phyloP scores from a whole-genome alignment of 345 rosid species.

The Tarenaya hassleriana region DNA sequence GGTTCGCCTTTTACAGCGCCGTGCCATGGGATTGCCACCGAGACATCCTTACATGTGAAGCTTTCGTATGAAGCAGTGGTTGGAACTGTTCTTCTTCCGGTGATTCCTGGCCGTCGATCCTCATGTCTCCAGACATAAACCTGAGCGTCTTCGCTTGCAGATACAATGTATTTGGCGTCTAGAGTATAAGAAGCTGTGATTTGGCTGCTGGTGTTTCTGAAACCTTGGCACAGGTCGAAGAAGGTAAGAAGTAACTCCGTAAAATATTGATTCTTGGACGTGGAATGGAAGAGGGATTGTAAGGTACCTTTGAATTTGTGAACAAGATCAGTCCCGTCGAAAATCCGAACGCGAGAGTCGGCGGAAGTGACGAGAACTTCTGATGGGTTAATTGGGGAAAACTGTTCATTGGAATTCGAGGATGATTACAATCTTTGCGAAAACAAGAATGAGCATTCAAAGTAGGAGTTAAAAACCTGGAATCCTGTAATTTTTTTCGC shows the following conservation, averaged over 20 bases:
- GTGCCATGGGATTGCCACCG: slow-evolving; percentile 82
- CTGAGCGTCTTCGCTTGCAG: slow-evolving; percentile 86
- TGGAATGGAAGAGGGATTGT: neutral
- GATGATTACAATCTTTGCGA: too few relatives aligned
- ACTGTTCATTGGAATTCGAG: slow-evolving; percentile 42
- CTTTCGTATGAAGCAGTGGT: slow-evolving; percentile 49
- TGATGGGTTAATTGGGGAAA: slow-evolving; percentile 63
- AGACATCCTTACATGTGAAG: slow-evolving; percentile 79
- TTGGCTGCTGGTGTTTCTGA: slow-evolving; percentile 75
- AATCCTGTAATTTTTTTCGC: slow-evolving; percentile 84
- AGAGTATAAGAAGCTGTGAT: slow-evolving; percentile 74
- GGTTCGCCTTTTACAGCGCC: slow-evolving; percentile 66
- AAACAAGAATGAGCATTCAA: too few relatives aligned
- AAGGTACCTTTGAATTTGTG: slow-evolving; percentile 77
- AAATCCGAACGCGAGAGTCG: slow-evolving; percentile 72
- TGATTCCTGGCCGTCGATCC: slow-evolving; percentile 32
- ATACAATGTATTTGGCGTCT: slow-evolving; percentile 59
- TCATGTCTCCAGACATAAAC: slow-evolving; percentile 78
- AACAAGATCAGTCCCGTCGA: slow-evolving; percentile 56
- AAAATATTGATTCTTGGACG: neutral
- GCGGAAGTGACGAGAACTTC: slow-evolving; percentile 83
- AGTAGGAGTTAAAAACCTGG: slow-evolving; percentile 39
- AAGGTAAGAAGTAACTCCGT: too few relatives aligned
- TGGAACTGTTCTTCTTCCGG: slow-evolving; percentile 38
- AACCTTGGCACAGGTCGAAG: slow-evolving; percentile 47